phyloP scores from a whole-genome alignment of 768 basidiomycete genomes.

The Mycena metata region DNA sequence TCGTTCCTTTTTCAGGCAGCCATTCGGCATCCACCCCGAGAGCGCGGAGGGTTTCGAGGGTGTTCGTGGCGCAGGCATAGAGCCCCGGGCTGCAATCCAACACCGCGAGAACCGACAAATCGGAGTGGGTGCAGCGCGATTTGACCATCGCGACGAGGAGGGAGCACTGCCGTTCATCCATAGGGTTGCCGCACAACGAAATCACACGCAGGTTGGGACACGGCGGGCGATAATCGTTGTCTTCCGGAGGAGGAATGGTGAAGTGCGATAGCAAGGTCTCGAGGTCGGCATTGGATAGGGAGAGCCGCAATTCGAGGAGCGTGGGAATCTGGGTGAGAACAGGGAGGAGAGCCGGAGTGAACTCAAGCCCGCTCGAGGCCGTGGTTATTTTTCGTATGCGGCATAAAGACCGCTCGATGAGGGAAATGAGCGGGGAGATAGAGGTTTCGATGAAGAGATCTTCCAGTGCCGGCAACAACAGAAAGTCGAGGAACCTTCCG shows the following conservation, averaged over 20 bases:
- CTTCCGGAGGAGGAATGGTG: background rate
- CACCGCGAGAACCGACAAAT: no score
- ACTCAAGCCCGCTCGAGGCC: no score
- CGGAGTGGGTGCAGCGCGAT: no score
- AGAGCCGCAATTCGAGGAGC: slow-evolving; percentile 1
- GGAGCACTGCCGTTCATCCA: background rate
- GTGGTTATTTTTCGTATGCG: background rate
- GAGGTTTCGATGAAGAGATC: background rate
- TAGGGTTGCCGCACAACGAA: background rate
- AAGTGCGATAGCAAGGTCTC: background rate
- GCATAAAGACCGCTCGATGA: slow-evolving; percentile 18
- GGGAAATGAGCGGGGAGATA: background rate
- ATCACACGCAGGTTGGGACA: background rate
- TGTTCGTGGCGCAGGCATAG: no score
- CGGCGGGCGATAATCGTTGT: background rate
- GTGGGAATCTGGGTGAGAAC: background rate
- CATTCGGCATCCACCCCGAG: background rate
- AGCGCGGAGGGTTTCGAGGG: no score
- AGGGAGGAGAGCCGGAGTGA: no score
- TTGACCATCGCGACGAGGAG: background rate
- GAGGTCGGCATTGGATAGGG: background rate
- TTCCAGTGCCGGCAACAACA: slow-evolving; percentile 10
- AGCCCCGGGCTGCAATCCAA: no score
- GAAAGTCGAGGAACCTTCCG: slow-evolving; percentile 10
- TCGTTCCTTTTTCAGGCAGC: no score